These are phyloP conservation scores for Penicillium sp. DNA, from an alignment of 2,329 filamentous ascomycete species.

Conservation along the genomic window DNA sequence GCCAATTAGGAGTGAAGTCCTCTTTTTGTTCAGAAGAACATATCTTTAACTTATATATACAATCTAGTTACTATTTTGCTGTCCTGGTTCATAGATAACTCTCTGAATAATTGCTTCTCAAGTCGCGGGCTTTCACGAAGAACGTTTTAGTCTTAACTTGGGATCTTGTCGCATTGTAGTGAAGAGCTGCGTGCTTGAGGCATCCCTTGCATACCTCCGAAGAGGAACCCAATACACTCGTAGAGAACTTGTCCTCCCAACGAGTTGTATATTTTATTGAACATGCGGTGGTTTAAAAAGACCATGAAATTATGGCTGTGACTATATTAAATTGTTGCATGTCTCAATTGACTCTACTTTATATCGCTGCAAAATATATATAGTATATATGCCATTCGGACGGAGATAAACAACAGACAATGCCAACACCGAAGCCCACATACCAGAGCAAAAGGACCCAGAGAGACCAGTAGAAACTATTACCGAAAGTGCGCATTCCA, in stretches of 20 bases:
- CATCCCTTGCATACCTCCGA: constrained; percentile 1
- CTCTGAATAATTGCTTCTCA: not conserved
- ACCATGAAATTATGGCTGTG: no score
- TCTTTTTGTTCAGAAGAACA: not conserved
- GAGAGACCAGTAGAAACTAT: not conserved
- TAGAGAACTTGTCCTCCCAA: not conserved
- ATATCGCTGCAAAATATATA: not conserved
- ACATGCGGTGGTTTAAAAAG: no score
- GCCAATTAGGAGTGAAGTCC: not conserved
- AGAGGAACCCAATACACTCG: not conserved
- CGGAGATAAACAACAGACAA: not conserved
- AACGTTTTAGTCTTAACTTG: not conserved
- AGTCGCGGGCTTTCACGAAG: not conserved
- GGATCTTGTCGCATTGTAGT: not conserved
- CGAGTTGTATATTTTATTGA: not conserved
- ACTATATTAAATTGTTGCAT: not conserved
- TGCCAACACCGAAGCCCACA: not conserved
- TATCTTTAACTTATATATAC: not conserved
- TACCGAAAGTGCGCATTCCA: constrained; percentile 7
- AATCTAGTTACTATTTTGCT: not conserved
- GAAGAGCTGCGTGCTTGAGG: not conserved
- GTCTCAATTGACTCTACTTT: not conserved
- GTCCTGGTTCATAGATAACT: not conserved
- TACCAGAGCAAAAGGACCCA: not conserved
- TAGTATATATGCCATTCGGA: not conserved